A percentile compares a stretch with the other conserved stretches of the same genome.
Conservation (phyloP, 495 filamentous ascomycete species). For the Cladorrhinum samala region DNA sequence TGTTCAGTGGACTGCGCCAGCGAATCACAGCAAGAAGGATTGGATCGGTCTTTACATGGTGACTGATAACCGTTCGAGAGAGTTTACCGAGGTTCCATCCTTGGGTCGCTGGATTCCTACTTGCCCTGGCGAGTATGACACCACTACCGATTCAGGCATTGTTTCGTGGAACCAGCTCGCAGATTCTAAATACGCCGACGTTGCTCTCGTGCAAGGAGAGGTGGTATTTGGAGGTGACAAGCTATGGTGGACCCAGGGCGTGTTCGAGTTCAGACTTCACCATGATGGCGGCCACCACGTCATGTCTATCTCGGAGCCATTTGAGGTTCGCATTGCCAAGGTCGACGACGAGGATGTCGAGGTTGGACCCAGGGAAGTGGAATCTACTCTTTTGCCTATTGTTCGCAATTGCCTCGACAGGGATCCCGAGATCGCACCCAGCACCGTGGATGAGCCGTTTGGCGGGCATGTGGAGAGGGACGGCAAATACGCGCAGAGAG, state of each 20-base stretch:
- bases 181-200: constrained; percentile 43
- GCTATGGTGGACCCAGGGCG: constrained; percentile 91
- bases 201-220: constrained; percentile 61
- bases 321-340: constrained; percentile 76
- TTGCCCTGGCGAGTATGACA: constrained; percentile 69
- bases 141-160: constrained; percentile 71
- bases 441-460: constrained; percentile 71
- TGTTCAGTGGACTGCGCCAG: constrained; percentile 86
- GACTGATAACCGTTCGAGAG: constrained; percentile 81
- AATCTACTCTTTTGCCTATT: constrained; percentile 70
- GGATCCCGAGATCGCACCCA: constrained; percentile 86
- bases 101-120: constrained; percentile 88
- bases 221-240: constrained; percentile 89
- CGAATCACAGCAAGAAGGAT: constrained; percentile 86
- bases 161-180: constrained; percentile 54
- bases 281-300: constrained; percentile 91
- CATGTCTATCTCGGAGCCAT: constrained; percentile 91
- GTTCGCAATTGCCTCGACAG: constrained; percentile 88
- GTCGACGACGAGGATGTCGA: constrained; percentile 66
- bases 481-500: constrained; percentile 77
- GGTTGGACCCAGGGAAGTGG: constrained; percentile 49
- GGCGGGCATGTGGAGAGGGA: constrained; percentile 77
- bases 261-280: constrained; percentile 96
- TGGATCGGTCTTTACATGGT: constrained; percentile 96
- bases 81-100: constrained; percentile 74